Percentiles rank a stretch among this genome's conserved stretches.
These are phyloP conservation scores for Candida pini DNA, from an alignment of 805 yeast species.

Conservation along the genomic window DNA sequence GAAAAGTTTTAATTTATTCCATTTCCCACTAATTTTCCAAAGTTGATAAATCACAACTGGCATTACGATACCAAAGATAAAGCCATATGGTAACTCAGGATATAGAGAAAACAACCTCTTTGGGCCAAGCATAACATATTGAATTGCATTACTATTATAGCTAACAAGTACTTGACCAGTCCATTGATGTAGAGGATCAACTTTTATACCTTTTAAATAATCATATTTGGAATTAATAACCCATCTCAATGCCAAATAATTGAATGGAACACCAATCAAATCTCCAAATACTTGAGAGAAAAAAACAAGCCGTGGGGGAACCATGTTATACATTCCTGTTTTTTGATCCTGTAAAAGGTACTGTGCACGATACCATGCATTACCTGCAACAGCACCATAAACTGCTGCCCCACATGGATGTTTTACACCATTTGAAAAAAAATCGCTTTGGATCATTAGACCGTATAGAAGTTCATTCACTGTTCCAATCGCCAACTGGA, in stretches of 20 bases:
- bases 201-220: constrained; percentile 23
- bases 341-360: constrained; percentile 35
- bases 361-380: constrained; percentile 49
- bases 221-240: constrained; percentile 33
- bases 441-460: constrained; percentile 33
- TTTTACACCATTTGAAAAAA: constrained; percentile 9
- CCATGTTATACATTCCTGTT: constrained; percentile 47
- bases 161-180: constrained; percentile 40
- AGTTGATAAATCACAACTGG: constrained; percentile 30
- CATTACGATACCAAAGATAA: constrained; percentile 33
- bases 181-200: constrained; percentile 47
- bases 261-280: constrained; percentile 46
- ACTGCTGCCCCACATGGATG: constrained; percentile 47
- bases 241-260: constrained; percentile 45
- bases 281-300: constrained; percentile 49
- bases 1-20: constrained; percentile 28
- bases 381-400: constrained; percentile 48
- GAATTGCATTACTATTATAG: constrained; percentile 44
- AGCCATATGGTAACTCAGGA: constrained; percentile 39
- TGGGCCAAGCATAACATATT: constrained; percentile 47
- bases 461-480: constrained; percentile 47
- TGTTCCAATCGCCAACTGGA: constrained; percentile 48
- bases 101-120: constrained; percentile 37
- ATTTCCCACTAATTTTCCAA: constrained; percentile 4
- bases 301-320: constrained; percentile 47